phyloP scores from a whole-genome alignment of 768 basidiomycete species.

The Agaricus subrufescens region DNA sequence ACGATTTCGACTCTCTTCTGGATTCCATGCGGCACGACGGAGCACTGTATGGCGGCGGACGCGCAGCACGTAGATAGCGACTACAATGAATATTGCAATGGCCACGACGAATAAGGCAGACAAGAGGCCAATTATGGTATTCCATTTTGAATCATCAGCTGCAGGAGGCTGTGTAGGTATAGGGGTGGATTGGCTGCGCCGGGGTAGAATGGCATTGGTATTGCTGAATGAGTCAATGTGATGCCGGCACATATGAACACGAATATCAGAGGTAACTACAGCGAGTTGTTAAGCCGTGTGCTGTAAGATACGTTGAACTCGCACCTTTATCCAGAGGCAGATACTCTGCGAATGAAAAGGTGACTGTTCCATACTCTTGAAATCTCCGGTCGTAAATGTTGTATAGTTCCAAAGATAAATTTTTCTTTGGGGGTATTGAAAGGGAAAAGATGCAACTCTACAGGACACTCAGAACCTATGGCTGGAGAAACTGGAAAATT shows the following conservation, averaged over 20 bases:
- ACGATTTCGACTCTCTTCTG: not conserved
- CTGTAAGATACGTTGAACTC: not conserved
- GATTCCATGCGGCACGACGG: not conserved
- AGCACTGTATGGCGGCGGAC: not conserved
- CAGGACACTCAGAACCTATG: not conserved
- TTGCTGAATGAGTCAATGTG: not conserved
- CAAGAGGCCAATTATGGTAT: not conserved
- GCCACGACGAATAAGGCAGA: not conserved
- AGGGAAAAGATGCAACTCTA: slow-evolving; percentile 6
- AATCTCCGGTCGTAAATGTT: slow-evolving; percentile 3
- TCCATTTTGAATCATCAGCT: not conserved
- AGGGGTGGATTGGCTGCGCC: not conserved
- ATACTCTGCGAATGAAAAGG: slow-evolving; percentile 2
- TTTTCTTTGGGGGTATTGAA: not conserved
- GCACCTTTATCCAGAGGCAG: not conserved
- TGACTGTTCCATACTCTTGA: not conserved
- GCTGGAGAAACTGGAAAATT: not conserved
- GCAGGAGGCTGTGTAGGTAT: too few relatives aligned
- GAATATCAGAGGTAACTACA: not conserved
- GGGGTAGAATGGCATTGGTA: not conserved
- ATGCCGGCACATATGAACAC: not conserved
- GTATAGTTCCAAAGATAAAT: not conserved
- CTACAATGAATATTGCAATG: not conserved
- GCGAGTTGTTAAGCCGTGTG: not conserved
- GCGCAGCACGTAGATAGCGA: not conserved